Evolutionary conservation across 1,284 basidiomycete genomes (phyloP), one percentile per base, ranked within the genome.

Genomic region (Sphagnurus paluster): DNA sequence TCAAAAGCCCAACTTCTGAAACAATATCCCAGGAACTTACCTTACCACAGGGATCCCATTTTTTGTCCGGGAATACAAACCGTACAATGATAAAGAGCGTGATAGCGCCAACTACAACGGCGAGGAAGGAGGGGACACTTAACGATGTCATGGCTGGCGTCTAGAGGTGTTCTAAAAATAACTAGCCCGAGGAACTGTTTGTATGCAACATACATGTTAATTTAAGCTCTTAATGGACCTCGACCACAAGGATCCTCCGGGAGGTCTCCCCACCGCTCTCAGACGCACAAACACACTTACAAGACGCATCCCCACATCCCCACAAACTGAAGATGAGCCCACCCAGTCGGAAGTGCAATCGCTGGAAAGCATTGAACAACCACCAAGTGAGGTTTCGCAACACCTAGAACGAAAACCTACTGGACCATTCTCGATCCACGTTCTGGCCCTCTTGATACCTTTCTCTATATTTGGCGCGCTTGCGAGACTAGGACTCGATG

Each of bases 401-500:
- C 48, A 23, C 17, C 39, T 7, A 24, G 42, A 68, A 7, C 56
- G 71, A 0, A 79, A 78, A 52, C 62, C 74, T 41, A 83, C 82
- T 50, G 51, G 56, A 33, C 83, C 87, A 0, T 70, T 82, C 33
- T 84, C 84, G 2, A 66, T 79, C 29, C 80, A 79, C 48, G 79
- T 90, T 44, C 56, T 90, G 36, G 77, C 82, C 5, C 77, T 87
- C 9, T 77, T 95, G 28, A 84, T 87, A 58, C 84, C 90, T 4
- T 79, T 81, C 6, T 84, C 88, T 16, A 80, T 93, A 48, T 72
- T 94, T 29, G 92, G 92, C n/a, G 74, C 81, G 8, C 79, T 95
- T 14, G 80, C 84, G 11, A 75, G 92, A 20, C 69, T 94, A 1
- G 92, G 93, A 1, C 62, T 95, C 7, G 64, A 78, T 28, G 86